phyloP scores from a whole-genome alignment of 495 filamentous ascomycete genomes.

The Podospora anserina region DNA sequence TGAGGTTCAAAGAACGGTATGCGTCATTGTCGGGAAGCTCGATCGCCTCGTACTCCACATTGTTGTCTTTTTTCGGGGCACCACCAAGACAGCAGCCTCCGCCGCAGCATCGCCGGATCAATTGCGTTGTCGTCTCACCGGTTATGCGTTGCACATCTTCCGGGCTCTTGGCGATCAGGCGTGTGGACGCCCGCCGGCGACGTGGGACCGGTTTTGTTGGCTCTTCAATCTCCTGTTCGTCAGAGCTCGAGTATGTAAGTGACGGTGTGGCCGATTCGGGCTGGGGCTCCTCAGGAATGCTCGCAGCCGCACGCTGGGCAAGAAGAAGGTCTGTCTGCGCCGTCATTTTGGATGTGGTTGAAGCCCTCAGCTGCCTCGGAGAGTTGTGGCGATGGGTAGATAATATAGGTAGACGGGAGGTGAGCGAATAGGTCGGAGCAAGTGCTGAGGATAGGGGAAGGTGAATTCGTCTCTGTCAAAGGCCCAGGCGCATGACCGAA shows the following conservation, averaged over 20 bases:
- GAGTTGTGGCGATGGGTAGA: not conserved
- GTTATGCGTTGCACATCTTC: conserved; percentile 71
- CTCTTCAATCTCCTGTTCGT: conserved; percentile 42
- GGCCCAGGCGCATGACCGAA: conserved; percentile 17
- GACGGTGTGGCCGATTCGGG: conserved; percentile 43
- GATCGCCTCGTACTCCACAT: conserved; percentile 53
- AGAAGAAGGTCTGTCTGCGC: conserved; percentile 32
- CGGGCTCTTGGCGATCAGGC: conserved; percentile 70
- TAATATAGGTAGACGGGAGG: not conserved
- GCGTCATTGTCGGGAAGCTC: conserved; percentile 80
- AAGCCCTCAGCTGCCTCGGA: not conserved
- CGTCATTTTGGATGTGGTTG: conserved; percentile 22
- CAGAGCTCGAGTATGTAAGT: conserved; percentile 49
- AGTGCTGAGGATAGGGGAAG: not conserved
- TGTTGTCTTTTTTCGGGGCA: conserved; percentile 49
- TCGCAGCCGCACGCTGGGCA: conserved; percentile 29
- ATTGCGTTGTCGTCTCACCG: conserved; percentile 56
- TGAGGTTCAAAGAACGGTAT: conserved; percentile 71
- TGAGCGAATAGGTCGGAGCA: not conserved
- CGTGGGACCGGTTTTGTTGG: conserved; percentile 39
- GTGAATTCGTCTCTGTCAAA: not conserved
- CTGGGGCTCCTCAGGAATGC: conserved; percentile 38
- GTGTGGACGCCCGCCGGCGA: conserved; percentile 71
- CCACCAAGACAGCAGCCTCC: conserved; percentile 84
- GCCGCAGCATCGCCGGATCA: conserved; percentile 79